Conservation (phyloP, 1,284 basidiomycete genomes). For the Sporisorium graminicola region DNA sequence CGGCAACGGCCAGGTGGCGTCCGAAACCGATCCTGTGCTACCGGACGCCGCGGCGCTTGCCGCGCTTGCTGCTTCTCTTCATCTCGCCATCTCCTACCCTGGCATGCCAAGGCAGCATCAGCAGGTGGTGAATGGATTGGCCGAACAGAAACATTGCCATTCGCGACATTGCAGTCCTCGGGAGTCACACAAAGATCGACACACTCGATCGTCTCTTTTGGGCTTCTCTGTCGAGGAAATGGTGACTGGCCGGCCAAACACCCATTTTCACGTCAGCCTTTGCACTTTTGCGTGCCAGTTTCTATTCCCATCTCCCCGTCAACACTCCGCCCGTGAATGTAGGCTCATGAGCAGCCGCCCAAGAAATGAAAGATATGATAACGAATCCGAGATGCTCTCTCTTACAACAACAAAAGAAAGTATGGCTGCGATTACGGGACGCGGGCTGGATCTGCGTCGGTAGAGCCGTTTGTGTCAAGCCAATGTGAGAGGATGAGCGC, state of each 20-base stretch:
- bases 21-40: constrained; percentile 1
- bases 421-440: neutral
- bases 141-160: neutral
- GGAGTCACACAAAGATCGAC: neutral
- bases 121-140: neutral
- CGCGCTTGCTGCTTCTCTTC: constrained; percentile 2
- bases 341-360: constrained; percentile 12
- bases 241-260: neutral
- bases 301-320: neutral
- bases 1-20: neutral
- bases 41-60: constrained; percentile 5
- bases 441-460: too few relatives aligned
- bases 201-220: neutral
- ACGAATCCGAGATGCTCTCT: neutral
- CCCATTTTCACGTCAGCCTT: neutral
- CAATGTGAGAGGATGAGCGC: too few relatives aligned
- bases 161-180: neutral
- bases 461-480: too few relatives aligned
- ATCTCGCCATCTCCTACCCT: too few relatives aligned
- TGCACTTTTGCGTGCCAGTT: neutral
- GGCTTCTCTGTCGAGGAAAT: neutral
- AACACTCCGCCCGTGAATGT: constrained; percentile 8
- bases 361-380: constrained; percentile 22
- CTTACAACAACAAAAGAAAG: too few relatives aligned
- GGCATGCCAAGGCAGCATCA: constrained; percentile 4